phyloP scores from a whole-genome alignment of 805 yeast species.

The Candida quercuum region DNA sequence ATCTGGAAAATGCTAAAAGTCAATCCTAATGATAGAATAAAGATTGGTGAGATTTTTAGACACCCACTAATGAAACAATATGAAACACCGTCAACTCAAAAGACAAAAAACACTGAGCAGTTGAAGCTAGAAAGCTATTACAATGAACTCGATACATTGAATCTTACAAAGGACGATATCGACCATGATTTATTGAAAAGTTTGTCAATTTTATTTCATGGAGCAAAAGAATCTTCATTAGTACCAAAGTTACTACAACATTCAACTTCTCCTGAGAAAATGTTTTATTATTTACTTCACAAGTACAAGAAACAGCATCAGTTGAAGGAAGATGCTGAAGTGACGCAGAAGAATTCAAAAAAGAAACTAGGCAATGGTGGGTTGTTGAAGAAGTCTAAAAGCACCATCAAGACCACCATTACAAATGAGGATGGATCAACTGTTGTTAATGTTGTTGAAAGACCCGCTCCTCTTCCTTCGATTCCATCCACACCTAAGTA shows the following conservation, averaged over 20 bases:
- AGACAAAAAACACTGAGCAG: conserved; percentile 23
- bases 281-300: conserved; percentile 69
- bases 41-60: conserved; percentile 64
- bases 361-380: conserved; percentile 25
- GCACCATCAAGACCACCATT: conserved; percentile 36
- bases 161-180: conserved; percentile 35
- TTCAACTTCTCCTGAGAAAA: conserved; percentile 69
- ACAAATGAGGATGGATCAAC: conserved; percentile 27
- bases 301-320: conserved; percentile 68
- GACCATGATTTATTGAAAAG: conserved; percentile 74
- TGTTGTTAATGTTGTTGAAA: conserved; percentile 13
- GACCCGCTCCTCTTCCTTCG: conserved; percentile 5
- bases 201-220: conserved; percentile 77
- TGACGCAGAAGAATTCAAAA: conserved; percentile 16
- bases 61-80: conserved; percentile 85
- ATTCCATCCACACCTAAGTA: conserved; percentile 9
- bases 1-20: conserved; percentile 77
- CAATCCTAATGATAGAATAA: conserved; percentile 74
- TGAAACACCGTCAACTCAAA: conserved; percentile 33
- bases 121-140: conserved; percentile 30
- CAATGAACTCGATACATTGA: conserved; percentile 33
- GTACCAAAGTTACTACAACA: conserved; percentile 46
- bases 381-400: conserved; percentile 34
- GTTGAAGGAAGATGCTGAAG: conserved; percentile 14
- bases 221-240: conserved; percentile 53